Evolutionary conservation across 306 rosid species (phyloP), one percentile per base, ranked within the genome.

Genomic region (Casuarina glauca): DNA sequence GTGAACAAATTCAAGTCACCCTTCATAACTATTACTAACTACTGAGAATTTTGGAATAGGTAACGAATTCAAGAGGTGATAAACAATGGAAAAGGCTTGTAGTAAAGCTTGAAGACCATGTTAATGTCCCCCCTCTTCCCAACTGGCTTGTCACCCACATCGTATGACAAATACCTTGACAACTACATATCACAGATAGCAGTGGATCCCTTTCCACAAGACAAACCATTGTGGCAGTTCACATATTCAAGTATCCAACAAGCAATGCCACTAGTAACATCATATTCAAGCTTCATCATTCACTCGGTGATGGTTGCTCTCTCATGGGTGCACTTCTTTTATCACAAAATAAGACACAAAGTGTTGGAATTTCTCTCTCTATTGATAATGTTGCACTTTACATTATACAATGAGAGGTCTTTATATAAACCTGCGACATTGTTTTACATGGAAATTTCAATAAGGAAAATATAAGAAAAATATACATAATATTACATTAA

Each of bases 351-450:
- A 26, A 26, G 32, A 26, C 32, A 1, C 32, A 26, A 26, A 26
- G 32, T 26, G 32, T 26, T 26, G 32, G 32, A 26, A 26, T 1
- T 26, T 26, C 32, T 26, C 32, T 26, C 32, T 26, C 32, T 26
- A 26, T 26, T 26, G 32, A 26, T 26, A 26, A 26, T 26, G 32
- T 26, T 26, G 32, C 32, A 26, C 32, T 26, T 26, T 26, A 26
- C 32, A 26, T 1, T 26, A 26, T 64, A n/a, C 66, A 42, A 63
- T 49, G 73, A 66, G 66, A 85, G 91, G 76, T 88, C 87, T 26
- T 26, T 26, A 26, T 26, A 26, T 26, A 26, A 1, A 26, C 32
- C 32, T 26, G 0, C 32, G 32, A 26, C 32, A 26, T 26, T 26
- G 32, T 26, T 26, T 26, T 26, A 26, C 32, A 26, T 26, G 32